Evolutionary conservation across 495 filamentous ascomycete genomes (phyloP).

Genomic region (Pseudoneurospora amorphoporcata): DNA sequence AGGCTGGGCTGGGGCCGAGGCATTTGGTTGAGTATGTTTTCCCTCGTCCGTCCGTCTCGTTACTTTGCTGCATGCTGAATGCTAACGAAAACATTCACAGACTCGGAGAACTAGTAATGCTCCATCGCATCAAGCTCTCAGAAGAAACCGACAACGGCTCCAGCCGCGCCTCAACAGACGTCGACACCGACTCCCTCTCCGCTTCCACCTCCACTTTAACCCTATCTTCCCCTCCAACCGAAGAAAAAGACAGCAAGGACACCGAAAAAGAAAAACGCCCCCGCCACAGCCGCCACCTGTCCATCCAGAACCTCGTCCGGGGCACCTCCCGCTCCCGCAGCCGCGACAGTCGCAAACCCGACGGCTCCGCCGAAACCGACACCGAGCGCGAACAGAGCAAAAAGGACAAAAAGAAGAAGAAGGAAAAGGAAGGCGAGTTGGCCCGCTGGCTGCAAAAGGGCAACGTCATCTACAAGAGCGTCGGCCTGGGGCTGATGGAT

Average conservation of each 20-base stretch:
- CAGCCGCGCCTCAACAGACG: background rate
- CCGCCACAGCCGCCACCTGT: background rate
- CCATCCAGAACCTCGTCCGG: background rate
- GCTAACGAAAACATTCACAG: constrained; percentile 20
- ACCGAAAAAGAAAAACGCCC: background rate
- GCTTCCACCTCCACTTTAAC: constrained; percentile 12
- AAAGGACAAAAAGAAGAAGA: constrained; percentile 12
- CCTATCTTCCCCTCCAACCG: background rate
- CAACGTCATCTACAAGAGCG: constrained; percentile 81
- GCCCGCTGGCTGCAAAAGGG: constrained; percentile 64
- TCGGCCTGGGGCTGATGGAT: constrained; percentile 76
- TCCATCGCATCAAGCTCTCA: constrained; percentile 17
- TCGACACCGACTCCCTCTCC: constrained; percentile 3
- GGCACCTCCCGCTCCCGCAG: background rate
- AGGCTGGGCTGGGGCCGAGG: constrained; percentile 56
- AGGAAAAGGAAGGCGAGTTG: constrained; percentile 43
- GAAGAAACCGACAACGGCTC: constrained; percentile 15
- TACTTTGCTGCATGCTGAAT: background rate
- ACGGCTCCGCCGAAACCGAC: background rate
- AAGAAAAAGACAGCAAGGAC: constrained; percentile 3
- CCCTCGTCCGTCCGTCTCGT: background rate
- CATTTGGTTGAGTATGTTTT: constrained; percentile 62
- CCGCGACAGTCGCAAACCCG: background rate
- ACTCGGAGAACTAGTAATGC: constrained; percentile 69
- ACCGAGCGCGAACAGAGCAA: background rate